Percentiles rank a stretch among this genome's conserved stretches.
Conservation (phyloP, 148 eudicot genomes). For the Rhododendron williamsianum region DNA sequence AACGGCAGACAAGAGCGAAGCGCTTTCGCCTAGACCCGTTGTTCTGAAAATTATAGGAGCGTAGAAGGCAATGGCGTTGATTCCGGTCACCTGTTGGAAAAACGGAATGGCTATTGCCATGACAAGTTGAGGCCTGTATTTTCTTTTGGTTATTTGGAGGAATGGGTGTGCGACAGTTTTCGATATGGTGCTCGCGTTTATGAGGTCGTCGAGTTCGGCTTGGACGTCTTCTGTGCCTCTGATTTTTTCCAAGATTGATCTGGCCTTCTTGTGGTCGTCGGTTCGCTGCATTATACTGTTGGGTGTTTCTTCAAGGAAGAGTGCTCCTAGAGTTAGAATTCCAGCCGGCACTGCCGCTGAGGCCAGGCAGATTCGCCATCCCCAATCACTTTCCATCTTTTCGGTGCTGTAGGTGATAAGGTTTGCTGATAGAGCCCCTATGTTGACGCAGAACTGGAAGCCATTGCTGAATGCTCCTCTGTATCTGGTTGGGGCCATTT, state of each 20-base stretch:
- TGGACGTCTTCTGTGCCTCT: constrained; percentile 36
- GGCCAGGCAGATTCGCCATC: constrained; percentile 19
- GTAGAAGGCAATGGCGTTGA: constrained; percentile 33
- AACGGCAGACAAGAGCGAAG: constrained; percentile 11
- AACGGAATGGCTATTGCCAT: not conserved
- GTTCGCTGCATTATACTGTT: constrained; percentile 32
- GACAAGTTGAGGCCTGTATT: constrained; percentile 16
- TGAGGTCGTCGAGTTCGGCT: constrained; percentile 33
- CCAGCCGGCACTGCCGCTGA: constrained; percentile 21
- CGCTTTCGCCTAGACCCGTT: constrained; percentile 34
- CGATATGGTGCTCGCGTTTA: constrained; percentile 20
- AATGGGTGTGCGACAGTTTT: constrained; percentile 17
- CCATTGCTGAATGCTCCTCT: constrained; percentile 24
- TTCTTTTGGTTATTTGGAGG: not conserved
- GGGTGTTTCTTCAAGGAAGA: constrained; percentile 38
- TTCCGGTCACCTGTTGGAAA: constrained; percentile 35
- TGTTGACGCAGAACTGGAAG: constrained; percentile 6
- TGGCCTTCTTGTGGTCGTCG: constrained; percentile 18
- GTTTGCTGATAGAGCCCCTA: constrained; percentile 23
- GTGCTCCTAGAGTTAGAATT: constrained; percentile 23
- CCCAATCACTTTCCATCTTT: constrained; percentile 33
- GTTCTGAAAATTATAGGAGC: constrained; percentile 37
- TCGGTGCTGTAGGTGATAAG: constrained; percentile 29
- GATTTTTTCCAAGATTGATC: constrained; percentile 21
- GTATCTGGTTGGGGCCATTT: constrained; percentile 37